A percentile compares a stretch with the other conserved stretches of the same genome.
phyloP scores from a whole-genome alignment of 1,139 yeast genomes.

The Protomyces lactucae-debilis region DNA sequence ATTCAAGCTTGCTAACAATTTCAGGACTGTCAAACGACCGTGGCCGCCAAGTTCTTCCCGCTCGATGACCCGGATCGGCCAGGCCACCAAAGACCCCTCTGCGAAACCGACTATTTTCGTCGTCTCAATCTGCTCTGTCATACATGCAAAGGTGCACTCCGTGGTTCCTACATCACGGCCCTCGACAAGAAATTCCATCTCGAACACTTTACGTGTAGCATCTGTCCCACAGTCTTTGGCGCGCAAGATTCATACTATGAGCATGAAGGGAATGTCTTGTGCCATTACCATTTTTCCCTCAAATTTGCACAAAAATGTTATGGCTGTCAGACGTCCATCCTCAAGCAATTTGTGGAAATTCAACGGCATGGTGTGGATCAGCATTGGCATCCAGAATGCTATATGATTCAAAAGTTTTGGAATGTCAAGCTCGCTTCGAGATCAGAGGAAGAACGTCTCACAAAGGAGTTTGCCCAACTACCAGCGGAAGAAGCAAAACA shows the following conservation, averaged over 20 bases:
- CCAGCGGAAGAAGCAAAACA: slow-evolving; percentile 51
- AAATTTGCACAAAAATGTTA: slow-evolving; percentile 84
- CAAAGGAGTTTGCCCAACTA: slow-evolving; percentile 37
- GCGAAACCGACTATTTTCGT: slow-evolving; percentile 89
- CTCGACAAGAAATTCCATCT: slow-evolving; percentile 87
- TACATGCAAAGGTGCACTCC: slow-evolving; percentile 75
- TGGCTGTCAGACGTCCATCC: slow-evolving; percentile 86
- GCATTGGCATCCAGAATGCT: slow-evolving; percentile 99
- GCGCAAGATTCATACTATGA: slow-evolving; percentile 91
- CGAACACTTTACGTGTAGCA: slow-evolving; percentile 89
- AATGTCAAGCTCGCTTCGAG: slow-evolving; percentile 64
- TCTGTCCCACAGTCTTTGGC: slow-evolving; percentile 83
- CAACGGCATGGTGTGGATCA: slow-evolving; percentile 89
- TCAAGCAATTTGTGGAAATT: slow-evolving; percentile 90
- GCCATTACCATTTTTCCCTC: slow-evolving; percentile 86
- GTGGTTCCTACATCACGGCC: slow-evolving; percentile 94
- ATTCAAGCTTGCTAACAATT: slow-evolving; percentile 37
- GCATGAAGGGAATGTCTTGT: slow-evolving; percentile 73
- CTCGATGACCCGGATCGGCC: slow-evolving; percentile 41
- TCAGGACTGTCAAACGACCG: slow-evolving; percentile 33
- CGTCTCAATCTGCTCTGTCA: slow-evolving; percentile 76
- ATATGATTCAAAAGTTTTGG: slow-evolving; percentile 97
- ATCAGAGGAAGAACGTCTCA: slow-evolving; percentile 11
- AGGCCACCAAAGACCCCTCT: slow-evolving; percentile 60
- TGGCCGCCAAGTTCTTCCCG: slow-evolving; percentile 46